Conservation (phyloP, 352 stramenopile species). For the Phytopythium boreale region DNA sequence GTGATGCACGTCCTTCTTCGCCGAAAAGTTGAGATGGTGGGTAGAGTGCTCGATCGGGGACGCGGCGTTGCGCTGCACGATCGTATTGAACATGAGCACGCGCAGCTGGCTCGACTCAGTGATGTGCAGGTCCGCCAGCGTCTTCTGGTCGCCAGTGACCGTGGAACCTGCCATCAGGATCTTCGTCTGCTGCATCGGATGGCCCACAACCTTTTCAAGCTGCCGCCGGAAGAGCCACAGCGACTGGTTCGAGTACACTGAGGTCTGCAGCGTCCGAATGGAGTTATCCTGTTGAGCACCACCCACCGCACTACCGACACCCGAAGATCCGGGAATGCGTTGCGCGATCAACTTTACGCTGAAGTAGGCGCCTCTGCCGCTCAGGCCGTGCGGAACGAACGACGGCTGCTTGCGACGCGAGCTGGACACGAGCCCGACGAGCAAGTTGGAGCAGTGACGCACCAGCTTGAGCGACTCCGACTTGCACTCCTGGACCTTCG, state of each 20-base stretch:
- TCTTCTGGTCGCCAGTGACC: conserved; percentile 79
- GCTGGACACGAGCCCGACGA: conserved; percentile 66
- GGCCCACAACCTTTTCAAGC: conserved; percentile 62
- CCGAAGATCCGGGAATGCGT: conserved; percentile 59
- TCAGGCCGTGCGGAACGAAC: conserved; percentile 63
- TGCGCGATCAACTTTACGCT: conserved; percentile 79
- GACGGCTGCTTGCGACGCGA: conserved; percentile 39
- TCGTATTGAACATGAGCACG: conserved; percentile 79
- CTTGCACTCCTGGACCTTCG: conserved; percentile 42
- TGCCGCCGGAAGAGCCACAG: conserved; percentile 69
- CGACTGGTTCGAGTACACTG: conserved; percentile 78
- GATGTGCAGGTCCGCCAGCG: conserved; percentile 74
- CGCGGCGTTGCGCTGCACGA: conserved; percentile 49
- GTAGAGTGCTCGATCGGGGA: conserved; percentile 24
- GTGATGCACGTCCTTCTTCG: conserved; percentile 27
- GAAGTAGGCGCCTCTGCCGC: conserved; percentile 69
- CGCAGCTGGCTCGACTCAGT: conserved; percentile 73
- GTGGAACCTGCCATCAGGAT: conserved; percentile 65
- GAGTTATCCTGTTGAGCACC: conserved; percentile 42
- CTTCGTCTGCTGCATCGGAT: conserved; percentile 82
- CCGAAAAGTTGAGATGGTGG: conserved; percentile 31
- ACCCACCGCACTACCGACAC: conserved; percentile 12
- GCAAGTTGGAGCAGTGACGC: conserved; percentile 71
- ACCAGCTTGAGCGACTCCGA: conserved; percentile 59
- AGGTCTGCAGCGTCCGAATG: conserved; percentile 52